Evolutionary conservation across 768 basidiomycete species (phyloP).

Genomic region (Galerina marginata): DNA sequence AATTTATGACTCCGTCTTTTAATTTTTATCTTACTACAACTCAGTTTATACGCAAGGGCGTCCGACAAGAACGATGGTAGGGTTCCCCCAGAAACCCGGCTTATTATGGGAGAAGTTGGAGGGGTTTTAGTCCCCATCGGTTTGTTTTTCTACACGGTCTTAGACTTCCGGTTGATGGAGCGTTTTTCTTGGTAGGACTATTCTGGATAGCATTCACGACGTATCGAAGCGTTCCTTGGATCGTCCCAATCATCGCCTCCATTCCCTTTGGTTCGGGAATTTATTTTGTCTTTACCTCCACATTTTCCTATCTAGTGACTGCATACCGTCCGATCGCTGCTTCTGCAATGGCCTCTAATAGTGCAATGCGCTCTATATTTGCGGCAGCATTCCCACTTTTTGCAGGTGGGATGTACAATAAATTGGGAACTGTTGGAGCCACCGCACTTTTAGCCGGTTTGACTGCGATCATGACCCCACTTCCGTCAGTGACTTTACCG

Average conservation of each 20-base stretch:
- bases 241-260: conserved; percentile 67
- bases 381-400: conserved; percentile 69
- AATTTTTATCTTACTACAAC: background rate
- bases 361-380: conserved; percentile 62
- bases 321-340: conserved; percentile 70
- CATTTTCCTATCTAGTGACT: conserved; percentile 75
- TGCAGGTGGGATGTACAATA: conserved; percentile 71
- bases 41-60: conserved; percentile 43
- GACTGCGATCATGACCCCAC: conserved; percentile 62
- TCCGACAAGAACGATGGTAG: conserved; percentile 44
- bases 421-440: conserved; percentile 73
- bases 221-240: conserved; percentile 59
- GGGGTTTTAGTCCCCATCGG: conserved; percentile 67
- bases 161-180: conserved; percentile 44
- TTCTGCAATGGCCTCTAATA: conserved; percentile 71
- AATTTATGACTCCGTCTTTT: background rate
- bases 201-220: conserved; percentile 69
- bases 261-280: conserved; percentile 68
- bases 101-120: conserved; percentile 73
- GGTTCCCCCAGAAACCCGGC: conserved; percentile 68
- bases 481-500: conserved; percentile 49
- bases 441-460: conserved; percentile 74
- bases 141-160: conserved; percentile 54
- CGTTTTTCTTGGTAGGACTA: conserved; percentile 41
- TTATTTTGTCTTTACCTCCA: conserved; percentile 73